Percentiles rank a stretch among this genome's conserved stretches.
Conservation (phyloP, 176 grass and related monocot genomes). For the Juncus effusus region DNA sequence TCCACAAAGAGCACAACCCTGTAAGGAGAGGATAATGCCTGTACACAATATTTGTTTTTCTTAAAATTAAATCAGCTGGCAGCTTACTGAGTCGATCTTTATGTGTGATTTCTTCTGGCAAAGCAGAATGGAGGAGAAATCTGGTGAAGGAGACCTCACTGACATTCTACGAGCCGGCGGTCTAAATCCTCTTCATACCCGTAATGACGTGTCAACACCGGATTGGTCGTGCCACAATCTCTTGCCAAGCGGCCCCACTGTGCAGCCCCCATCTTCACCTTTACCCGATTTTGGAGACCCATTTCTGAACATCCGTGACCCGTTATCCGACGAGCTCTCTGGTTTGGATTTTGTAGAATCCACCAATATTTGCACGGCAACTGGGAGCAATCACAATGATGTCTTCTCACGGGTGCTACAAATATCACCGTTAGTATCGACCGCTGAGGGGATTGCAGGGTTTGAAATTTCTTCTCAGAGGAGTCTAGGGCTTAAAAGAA, state of each 20-base stretch:
- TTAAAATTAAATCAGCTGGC: no score
- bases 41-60: no score
- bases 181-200: neutral
- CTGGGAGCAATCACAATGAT: neutral
- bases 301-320: neutral
- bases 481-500: neutral
- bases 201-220: neutral
- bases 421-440: neutral
- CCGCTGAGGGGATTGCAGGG: neutral
- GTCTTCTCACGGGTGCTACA: neutral
- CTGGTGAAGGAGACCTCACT: neutral
- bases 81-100: no score
- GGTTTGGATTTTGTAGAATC: neutral
- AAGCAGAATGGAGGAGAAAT: slow-evolving; percentile 7
- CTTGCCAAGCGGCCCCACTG: no score
- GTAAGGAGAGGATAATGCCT: no score
- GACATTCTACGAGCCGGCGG: slow-evolving; percentile 1
- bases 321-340: neutral
- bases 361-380: neutral
- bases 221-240: neutral
- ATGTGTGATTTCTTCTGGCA: neutral
- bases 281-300: neutral
- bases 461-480: neutral
- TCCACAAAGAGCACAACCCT: no score
- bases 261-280: neutral